Evolutionary conservation across 2,329 filamentous ascomycete genomes (phyloP).

Genomic region (Cadophora malorum): DNA sequence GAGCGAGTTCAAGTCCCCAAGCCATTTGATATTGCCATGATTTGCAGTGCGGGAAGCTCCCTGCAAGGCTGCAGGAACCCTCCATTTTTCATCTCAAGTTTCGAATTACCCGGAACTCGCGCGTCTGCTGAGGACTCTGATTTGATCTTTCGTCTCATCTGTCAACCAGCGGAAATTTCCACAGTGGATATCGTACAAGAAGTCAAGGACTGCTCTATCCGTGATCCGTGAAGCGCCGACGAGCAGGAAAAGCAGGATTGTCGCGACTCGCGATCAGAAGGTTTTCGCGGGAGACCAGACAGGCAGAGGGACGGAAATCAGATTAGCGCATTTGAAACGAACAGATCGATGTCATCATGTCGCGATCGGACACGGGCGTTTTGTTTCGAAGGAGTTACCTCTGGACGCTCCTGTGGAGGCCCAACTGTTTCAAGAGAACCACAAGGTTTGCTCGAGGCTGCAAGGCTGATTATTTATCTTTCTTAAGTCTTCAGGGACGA

Average conservation of each 20-base stretch:
- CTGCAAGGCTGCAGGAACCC: neutral
- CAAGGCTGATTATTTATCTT: slow-evolving; percentile 5
- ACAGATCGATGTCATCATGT: neutral
- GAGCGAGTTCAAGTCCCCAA: neutral
- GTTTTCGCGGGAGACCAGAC: neutral
- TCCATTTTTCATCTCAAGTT: slow-evolving; percentile 11
- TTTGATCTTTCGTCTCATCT: slow-evolving; percentile 14
- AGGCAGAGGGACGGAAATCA: neutral
- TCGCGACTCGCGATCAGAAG: neutral
- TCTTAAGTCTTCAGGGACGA: neutral
- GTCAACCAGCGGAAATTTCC: neutral
- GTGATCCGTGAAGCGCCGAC: neutral
- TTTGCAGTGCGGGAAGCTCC: neutral
- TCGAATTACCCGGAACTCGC: slow-evolving; percentile 7
- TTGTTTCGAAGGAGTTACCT: neutral
- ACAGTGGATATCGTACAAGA: neutral
- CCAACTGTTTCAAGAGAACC: slow-evolving; percentile 11
- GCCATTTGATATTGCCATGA: neutral
- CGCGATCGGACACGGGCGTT: neutral
- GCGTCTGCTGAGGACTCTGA: slow-evolving; percentile 1
- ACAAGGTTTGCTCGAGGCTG: slow-evolving; percentile 8
- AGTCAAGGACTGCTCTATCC: neutral
- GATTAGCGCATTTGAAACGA: neutral
- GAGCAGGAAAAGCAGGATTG: neutral
- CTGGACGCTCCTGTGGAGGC: neutral